Evolutionary conservation across 805 yeast species (phyloP), one percentile per base, ranked within the genome.

Genomic region (Candida insectorum): DNA sequence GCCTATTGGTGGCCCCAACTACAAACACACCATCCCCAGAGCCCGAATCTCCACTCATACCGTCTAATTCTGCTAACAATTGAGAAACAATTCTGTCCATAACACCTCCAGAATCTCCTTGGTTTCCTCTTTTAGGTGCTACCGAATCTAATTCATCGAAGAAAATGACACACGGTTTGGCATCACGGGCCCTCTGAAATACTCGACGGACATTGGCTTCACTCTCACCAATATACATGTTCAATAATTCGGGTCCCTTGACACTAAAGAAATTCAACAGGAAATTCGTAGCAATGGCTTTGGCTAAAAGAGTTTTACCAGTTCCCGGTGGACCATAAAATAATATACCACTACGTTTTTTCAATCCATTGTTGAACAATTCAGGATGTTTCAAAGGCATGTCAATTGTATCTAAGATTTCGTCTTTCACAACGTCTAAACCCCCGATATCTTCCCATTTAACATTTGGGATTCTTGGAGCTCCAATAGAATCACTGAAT

Each of bases 311-410:
- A 0, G 98, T 93, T 55, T 93, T 93, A 47, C 98, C 98, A 0
- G 98, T 93, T 16, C 98, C 98, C 0, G 98, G 98, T 0, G 98
- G 98, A 0, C 98, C 98, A 61, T 93, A 93, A 56, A 93, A 88
- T 43, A 93, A 62, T 24, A 93, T 85, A 30, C 98, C 98, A 51
- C 94, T 81, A 58, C 98, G 73, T 54, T 91, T 91, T 57, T 93
- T 91, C 54, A 93, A 75, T 0, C 97, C 97, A 28, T 80, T 79
- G 31, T 79, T 73, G 59, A 91, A 91, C 36, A 93, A 63, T 45
- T 87, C 95, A 0, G 97, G 97, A 54, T 85, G 89, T 49, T 85
- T 87, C 52, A 91, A 66, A 2, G 98, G 98, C 84, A 91, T 77
- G 47, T 91, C 97, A 40, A 93, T 89, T 0, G 98, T 91, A 52